These are phyloP conservation scores for Saturnispora hagleri DNA, from an alignment of 805 yeast genomes.

Conservation along the genomic window DNA sequence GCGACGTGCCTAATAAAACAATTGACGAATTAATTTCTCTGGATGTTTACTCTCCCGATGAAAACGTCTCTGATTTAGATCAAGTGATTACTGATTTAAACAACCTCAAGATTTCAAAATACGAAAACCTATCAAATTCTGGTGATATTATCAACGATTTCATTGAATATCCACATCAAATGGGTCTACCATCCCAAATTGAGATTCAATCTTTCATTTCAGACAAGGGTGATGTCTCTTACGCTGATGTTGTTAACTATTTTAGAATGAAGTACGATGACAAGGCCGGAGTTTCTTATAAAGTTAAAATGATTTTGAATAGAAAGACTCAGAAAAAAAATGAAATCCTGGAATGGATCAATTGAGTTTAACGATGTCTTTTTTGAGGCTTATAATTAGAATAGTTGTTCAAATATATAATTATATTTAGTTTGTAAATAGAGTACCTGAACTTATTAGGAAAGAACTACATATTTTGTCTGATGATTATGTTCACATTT, in stretches of 20 bases:
- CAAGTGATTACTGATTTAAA: slow-evolving; percentile 19
- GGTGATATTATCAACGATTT: slow-evolving; percentile 28
- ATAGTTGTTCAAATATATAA: slow-evolving; percentile 3
- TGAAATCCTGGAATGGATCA: slow-evolving; percentile 40
- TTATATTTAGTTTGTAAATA: slow-evolving; percentile 8
- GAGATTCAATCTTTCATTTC: slow-evolving; percentile 58
- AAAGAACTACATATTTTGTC: too few species aligned
- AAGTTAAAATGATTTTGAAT: slow-evolving; percentile 50
- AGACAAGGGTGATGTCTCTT: slow-evolving; percentile 65
- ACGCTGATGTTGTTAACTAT: slow-evolving; percentile 54
- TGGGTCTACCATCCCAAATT: slow-evolving; percentile 71
- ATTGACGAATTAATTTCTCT: slow-evolving; percentile 38
- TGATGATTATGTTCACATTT: too few species aligned
- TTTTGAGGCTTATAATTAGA: neutral
- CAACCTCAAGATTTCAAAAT: slow-evolving; percentile 31
- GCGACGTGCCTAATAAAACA: slow-evolving; percentile 56
- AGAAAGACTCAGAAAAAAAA: slow-evolving; percentile 43
- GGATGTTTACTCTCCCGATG: slow-evolving; percentile 21
- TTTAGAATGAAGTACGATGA: slow-evolving; percentile 43
- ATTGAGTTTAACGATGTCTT: slow-evolving; percentile 11
- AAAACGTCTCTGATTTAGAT: slow-evolving; percentile 11
- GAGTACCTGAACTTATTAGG: neutral
- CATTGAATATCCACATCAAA: slow-evolving; percentile 44
- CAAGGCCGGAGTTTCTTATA: slow-evolving; percentile 53
- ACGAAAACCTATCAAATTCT: slow-evolving; percentile 15